Conservation (phyloP, 1,139 yeast species). For the Spathaspora sp. region DNA sequence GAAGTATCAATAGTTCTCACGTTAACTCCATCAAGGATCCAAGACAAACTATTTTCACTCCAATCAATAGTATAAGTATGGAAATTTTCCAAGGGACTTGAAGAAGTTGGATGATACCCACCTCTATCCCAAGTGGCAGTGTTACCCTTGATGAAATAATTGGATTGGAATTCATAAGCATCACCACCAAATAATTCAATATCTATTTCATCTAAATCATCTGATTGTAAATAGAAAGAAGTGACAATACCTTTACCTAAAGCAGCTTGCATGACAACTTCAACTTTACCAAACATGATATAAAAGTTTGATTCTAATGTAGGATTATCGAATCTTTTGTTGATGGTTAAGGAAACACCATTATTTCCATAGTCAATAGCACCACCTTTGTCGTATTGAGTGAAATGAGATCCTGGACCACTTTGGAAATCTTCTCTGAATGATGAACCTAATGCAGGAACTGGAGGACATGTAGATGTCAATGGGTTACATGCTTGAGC, state of each 20-base stretch:
- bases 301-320: constrained; percentile 73
- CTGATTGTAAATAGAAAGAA: constrained; percentile 78
- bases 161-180: constrained; percentile 69
- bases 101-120: constrained; percentile 52
- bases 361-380: constrained; percentile 17
- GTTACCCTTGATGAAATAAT: constrained; percentile 79
- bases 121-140: constrained; percentile 80
- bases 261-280: constrained; percentile 70
- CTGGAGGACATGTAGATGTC: constrained; percentile 33
- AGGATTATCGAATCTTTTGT: constrained; percentile 70
- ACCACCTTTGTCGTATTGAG: constrained; percentile 26
- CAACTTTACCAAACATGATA: constrained; percentile 83
- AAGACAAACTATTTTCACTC: constrained; percentile 59
- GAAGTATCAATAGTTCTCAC: constrained; percentile 59
- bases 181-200: constrained; percentile 84
- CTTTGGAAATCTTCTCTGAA: constrained; percentile 48
- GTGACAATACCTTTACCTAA: constrained; percentile 77
- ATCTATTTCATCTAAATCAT: constrained; percentile 85
- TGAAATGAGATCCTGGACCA: constrained; percentile 40
- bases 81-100: constrained; percentile 52
- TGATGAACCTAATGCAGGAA: constrained; percentile 57
- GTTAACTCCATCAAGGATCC: constrained; percentile 60
- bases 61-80: constrained; percentile 85
- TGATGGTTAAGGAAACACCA: constrained; percentile 63
- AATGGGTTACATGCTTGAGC: constrained; percentile 33